Evolutionary conservation across 139 green algal species (phyloP).

Genomic region (Deuterostichococcus epilithicus): DNA sequence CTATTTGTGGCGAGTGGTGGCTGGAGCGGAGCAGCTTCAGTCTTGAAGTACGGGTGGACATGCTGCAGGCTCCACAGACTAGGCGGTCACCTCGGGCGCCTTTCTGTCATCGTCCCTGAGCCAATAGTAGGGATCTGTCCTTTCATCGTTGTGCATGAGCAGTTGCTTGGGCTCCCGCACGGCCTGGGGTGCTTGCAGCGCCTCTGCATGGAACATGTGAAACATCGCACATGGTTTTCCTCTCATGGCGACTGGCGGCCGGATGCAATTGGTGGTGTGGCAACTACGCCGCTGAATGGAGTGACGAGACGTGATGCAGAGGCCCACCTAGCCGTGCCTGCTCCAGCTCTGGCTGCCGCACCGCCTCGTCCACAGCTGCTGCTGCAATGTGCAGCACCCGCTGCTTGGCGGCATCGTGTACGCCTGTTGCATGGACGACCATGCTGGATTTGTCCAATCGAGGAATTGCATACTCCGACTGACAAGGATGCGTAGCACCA

Average conservation of each 20-base stretch:
- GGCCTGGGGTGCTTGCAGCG: constrained; percentile 32
- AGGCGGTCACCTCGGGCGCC: constrained; percentile 43
- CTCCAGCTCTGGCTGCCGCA: not conserved
- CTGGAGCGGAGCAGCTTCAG: too few relatives aligned
- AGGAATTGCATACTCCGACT: not conserved
- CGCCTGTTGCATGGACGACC: not conserved
- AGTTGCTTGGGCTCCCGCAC: constrained; percentile 33
- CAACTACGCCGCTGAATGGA: not conserved
- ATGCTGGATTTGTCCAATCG: not conserved
- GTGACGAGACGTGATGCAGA: not conserved
- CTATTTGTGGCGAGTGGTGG: too few relatives aligned
- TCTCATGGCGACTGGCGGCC: not conserved
- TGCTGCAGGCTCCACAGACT: constrained; percentile 32
- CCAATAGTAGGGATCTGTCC: constrained; percentile 77
- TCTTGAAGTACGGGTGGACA: too few relatives aligned
- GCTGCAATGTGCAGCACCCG: not conserved
- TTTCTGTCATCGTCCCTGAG: constrained; percentile 75
- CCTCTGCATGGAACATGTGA: constrained; percentile 1
- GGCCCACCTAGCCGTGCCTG: not conserved
- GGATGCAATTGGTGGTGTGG: not conserved
- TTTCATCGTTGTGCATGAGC: constrained; percentile 33
- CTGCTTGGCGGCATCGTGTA: not conserved
- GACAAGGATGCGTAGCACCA: not conserved
- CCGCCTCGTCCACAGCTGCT: not conserved
- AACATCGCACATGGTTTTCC: not conserved